Base-by-base conservation (phyloP, 768 basidiomycete species). In the Phlebiopsis flavidoalba region DNA sequence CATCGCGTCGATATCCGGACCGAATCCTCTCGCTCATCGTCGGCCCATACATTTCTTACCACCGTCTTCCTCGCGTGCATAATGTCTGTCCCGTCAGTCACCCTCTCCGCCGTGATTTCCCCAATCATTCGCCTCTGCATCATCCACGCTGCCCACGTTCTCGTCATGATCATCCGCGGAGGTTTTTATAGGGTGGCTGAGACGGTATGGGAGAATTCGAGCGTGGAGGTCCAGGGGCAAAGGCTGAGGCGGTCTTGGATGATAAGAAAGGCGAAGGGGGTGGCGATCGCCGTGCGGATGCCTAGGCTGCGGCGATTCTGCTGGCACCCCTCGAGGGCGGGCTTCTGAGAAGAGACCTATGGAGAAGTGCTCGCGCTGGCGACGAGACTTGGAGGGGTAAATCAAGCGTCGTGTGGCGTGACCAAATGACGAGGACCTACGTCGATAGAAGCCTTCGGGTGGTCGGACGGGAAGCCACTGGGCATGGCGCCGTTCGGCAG, bases 301-400 rank as follows among this genome's bases (percentile, higher is more conserved):
- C 21, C 65, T 62, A 21, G 53, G 62, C 15, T 67, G 60, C 4
- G 69, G 65, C 19, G 72, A 71, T n/a, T n/a, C 35, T 60, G 51
- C 71, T 72, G 15, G 48, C 57, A 37, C 70, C 67, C 7, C 71
- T 72, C 47, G 71, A 69, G 24, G 72, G 68, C 36, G 69, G 73
- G 65, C 15, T 75, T 69, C 35, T 71, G 64, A n/a, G 76, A 67
- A 46, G 73, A 70, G 73, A 70, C 5, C 76, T 66, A n/a, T 5
- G 74, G 77, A 1, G 79, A 71, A 45, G 77, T 66, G 64, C 80
- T 53, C 19, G 45, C 57, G 57, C 60, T 62, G 17, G 76, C 71
- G n/a, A n/a, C n/a, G 22, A 78, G 73, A 64, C 79, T 82, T 14
- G 88, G 88, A 33, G 88, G 88, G 68, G n/a, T n/a, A n/a, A n/a